These are phyloP conservation scores for Corchorus olitorius DNA, from an alignment of 345 rosid species.

Conservation along the genomic window DNA sequence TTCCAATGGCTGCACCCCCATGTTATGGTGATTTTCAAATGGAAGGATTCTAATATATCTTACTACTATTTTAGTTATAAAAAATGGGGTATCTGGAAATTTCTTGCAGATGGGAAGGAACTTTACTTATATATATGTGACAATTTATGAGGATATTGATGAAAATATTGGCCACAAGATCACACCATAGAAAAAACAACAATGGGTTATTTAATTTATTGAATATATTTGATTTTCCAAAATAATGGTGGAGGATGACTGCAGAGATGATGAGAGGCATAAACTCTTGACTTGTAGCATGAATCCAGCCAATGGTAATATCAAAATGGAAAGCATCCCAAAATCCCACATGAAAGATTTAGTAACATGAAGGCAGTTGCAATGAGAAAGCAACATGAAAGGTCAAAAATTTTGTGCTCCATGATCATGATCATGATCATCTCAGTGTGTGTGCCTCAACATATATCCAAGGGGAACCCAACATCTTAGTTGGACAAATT, in stretches of 20 bases:
- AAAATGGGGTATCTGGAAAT: neutral
- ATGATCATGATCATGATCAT: no score
- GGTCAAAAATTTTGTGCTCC: constrained; percentile 14
- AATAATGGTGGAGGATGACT: neutral
- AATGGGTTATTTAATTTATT: neutral
- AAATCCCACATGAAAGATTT: constrained; percentile 18
- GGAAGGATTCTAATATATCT: neutral
- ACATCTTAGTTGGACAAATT: neutral
- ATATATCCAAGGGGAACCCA: neutral
- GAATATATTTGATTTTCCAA: neutral
- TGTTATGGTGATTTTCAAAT: neutral
- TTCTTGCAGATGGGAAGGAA: neutral
- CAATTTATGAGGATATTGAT: constrained; percentile 2
- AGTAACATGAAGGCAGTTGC: constrained; percentile 22
- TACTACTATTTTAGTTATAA: neutral
- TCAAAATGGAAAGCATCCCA: constrained; percentile 10
- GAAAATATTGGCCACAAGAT: neutral
- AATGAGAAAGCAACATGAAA: constrained; percentile 19
- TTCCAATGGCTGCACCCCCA: neutral
- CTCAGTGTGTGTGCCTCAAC: neutral
- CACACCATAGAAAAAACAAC: neutral
- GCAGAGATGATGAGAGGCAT: neutral
- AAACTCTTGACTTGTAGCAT: neutral
- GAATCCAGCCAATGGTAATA: constrained; percentile 14
- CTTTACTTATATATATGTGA: neutral